Conservation (phyloP, 371 early-diverging fungal species). For the Rhizopus microsporus region DNA sequence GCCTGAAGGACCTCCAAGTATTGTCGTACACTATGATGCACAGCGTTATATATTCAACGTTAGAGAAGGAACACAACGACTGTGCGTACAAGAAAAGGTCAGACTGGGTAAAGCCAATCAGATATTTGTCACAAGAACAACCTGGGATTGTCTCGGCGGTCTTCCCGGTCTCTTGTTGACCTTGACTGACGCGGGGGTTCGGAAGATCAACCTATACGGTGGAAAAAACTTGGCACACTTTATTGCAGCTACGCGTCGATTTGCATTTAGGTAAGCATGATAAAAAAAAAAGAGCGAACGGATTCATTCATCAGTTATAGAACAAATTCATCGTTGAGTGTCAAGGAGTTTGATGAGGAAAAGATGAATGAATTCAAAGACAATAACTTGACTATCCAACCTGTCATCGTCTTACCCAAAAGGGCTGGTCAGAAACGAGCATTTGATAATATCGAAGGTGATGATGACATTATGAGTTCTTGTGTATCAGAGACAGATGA, state of each 20-base stretch:
- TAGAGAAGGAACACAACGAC: constrained; percentile 91
- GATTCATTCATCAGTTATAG: constrained; percentile 23
- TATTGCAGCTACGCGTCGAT: constrained; percentile 80
- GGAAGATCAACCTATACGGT: constrained; percentile 65
- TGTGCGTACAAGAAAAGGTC: constrained; percentile 76
- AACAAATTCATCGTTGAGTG: constrained; percentile 44
- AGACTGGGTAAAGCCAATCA: constrained; percentile 68
- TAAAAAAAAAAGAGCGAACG: not conserved
- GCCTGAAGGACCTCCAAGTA: constrained; percentile 69
- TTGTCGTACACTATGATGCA: constrained; percentile 78
- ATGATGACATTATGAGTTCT: constrained; percentile 17
- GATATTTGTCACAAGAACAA: constrained; percentile 77
- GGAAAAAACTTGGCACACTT: constrained; percentile 80
- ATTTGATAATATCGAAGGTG: constrained; percentile 15
- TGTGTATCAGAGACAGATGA: not conserved
- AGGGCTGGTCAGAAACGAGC: constrained; percentile 21
- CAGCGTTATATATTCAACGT: constrained; percentile 94
- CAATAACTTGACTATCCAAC: constrained; percentile 64
- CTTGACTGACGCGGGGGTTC: constrained; percentile 75
- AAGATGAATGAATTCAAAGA: constrained; percentile 36
- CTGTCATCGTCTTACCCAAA: constrained; percentile 62
- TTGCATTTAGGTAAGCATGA: constrained; percentile 52
- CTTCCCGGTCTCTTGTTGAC: constrained; percentile 88
- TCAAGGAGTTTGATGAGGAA: constrained; percentile 45
- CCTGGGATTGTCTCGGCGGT: constrained; percentile 88